These are phyloP conservation scores for Nepenthes gracilis DNA, from an alignment of 148 eudicot species.

Conservation along the genomic window DNA sequence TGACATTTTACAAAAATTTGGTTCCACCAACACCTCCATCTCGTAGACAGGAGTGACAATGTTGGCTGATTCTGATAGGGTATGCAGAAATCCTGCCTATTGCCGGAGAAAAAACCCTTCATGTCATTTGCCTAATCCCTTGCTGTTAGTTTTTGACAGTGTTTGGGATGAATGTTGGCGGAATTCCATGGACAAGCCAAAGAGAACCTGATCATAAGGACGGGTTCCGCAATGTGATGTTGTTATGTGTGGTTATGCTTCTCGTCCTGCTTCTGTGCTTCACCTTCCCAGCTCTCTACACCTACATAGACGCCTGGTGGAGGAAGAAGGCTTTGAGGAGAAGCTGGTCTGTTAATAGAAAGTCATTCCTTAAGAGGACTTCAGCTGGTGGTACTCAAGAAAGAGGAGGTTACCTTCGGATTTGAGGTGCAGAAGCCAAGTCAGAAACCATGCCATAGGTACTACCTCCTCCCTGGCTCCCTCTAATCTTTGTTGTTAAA, in stretches of 20 bases:
- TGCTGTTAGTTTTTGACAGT: slow-evolving; percentile 26
- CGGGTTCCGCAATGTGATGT: slow-evolving; percentile 73
- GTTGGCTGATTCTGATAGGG: too few species aligned
- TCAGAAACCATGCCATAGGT: neutral
- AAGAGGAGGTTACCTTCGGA: slow-evolving; percentile 65
- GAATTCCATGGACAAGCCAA: slow-evolving; percentile 93
- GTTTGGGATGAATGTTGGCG: slow-evolving; percentile 99
- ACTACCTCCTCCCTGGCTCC: too few species aligned
- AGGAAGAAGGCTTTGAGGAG: slow-evolving; percentile 32
- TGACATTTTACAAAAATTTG: too few species aligned
- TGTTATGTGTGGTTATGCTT: slow-evolving; percentile 49
- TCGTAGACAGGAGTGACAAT: too few species aligned
- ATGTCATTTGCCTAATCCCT: neutral
- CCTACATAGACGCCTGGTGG: slow-evolving; percentile 51
- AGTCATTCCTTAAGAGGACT: slow-evolving; percentile 32
- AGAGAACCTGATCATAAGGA: slow-evolving; percentile 43
- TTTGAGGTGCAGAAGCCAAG: slow-evolving; percentile 17
- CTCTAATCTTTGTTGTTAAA: too few species aligned
- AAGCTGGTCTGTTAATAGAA: slow-evolving; percentile 64
- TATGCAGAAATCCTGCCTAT: too few species aligned
- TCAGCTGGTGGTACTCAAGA: slow-evolving; percentile 20
- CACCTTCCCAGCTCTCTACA: slow-evolving; percentile 43
- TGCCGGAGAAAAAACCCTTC: neutral
- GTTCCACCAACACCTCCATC: too few species aligned
- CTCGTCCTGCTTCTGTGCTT: slow-evolving; percentile 65